These are phyloP conservation scores for Chimonanthus salicifolius DNA, from an alignment of 164 flowering plant species.

Conservation along the genomic window DNA sequence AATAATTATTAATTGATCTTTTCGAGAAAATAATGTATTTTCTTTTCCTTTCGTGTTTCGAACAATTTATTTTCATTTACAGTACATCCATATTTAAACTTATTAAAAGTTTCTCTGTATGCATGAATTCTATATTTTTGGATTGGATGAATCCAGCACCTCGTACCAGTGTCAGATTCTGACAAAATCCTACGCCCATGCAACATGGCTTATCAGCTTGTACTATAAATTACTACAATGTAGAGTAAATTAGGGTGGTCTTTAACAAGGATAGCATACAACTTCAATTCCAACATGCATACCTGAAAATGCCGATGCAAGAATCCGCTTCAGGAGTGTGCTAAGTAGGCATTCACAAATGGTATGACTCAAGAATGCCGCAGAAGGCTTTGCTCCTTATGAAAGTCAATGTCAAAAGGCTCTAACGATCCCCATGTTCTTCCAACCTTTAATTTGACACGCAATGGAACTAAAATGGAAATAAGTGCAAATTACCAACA, in stretches of 20 bases:
- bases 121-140: background rate
- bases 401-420: constrained; percentile 38
- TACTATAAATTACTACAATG: too few species aligned
- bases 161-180: too few species aligned
- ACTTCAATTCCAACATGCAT: background rate
- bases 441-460: constrained; percentile 77
- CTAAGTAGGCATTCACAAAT: background rate
- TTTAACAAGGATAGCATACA: background rate
- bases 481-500: background rate
- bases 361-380: background rate
- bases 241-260: too few species aligned
- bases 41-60: background rate
- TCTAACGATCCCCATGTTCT: constrained; percentile 92
- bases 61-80: constrained; percentile 19
- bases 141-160: too few species aligned
- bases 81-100: constrained; percentile 17
- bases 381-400: background rate
- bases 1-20: too few species aligned
- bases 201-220: too few species aligned
- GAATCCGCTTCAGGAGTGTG: background rate
- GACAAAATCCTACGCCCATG: too few species aligned
- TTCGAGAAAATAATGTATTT: too few species aligned
- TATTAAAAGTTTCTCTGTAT: background rate
- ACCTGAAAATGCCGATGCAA: background rate
- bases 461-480: constrained; percentile 71